Evolutionary conservation across 164 flowering plant genomes (phyloP).

Genomic region (Annona squamosa): DNA sequence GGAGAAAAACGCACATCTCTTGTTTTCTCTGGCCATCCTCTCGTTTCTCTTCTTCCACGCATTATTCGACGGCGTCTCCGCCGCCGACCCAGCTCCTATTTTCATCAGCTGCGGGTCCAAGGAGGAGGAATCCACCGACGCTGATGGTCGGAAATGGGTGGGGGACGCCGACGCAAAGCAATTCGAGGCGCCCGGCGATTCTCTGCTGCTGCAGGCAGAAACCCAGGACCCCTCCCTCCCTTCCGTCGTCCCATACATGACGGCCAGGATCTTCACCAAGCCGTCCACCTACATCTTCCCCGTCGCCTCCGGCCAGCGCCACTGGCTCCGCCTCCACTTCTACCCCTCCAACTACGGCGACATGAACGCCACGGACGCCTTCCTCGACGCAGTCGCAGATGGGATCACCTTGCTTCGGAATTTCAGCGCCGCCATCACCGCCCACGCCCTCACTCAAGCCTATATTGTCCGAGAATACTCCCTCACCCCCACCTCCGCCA

Average conservation of each 20-base stretch:
- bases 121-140: slow-evolving; percentile 20
- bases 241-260: slow-evolving; percentile 59
- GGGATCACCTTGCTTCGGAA: slow-evolving; percentile 46
- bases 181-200: slow-evolving; percentile 17
- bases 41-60: background rate
- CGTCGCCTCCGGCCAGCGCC: slow-evolving; percentile 19
- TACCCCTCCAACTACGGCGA: slow-evolving; percentile 57
- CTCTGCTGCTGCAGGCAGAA: slow-evolving; percentile 22
- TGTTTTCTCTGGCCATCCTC: slow-evolving; percentile 19
- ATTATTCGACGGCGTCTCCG: slow-evolving; percentile 8
- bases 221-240: slow-evolving; percentile 61
- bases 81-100: slow-evolving; percentile 8
- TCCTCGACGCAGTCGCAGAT: slow-evolving; percentile 38
- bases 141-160: slow-evolving; percentile 43
- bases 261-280: slow-evolving; percentile 45
- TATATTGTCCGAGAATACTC: slow-evolving; percentile 55
- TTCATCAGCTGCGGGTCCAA: slow-evolving; percentile 38
- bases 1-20: slow-evolving; percentile 18
- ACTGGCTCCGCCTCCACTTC: slow-evolving; percentile 57
- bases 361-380: slow-evolving; percentile 32
- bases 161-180: slow-evolving; percentile 34
- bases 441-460: slow-evolving; percentile 61
- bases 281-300: slow-evolving; percentile 36
- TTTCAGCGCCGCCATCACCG: slow-evolving; percentile 68
- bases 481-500: slow-evolving; percentile 17